Conservation (phyloP, 768 basidiomycete species). For the Lactarius hengduanensis region DNA sequence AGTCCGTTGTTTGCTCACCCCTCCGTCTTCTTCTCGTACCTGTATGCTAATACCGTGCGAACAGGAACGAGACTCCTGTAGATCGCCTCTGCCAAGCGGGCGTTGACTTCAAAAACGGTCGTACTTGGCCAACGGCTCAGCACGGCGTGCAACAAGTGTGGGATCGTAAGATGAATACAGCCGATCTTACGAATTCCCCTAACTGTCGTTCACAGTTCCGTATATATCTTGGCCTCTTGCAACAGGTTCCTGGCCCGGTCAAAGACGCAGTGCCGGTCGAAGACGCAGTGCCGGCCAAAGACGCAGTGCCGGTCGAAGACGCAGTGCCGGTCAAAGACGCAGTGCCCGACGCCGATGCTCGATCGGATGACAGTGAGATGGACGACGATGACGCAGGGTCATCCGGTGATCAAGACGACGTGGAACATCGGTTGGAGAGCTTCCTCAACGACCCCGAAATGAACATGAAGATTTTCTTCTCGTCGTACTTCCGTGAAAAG, state of each 20-base stretch:
- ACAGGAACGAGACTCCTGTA: constrained; percentile 44
- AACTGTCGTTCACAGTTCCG: constrained; percentile 48
- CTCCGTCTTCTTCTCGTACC: neutral
- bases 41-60: neutral
- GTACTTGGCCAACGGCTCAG: constrained; percentile 41
- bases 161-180: constrained; percentile 50
- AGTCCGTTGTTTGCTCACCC: constrained; percentile 47
- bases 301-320: too few species aligned
- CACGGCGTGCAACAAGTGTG: constrained; percentile 46
- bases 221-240: constrained; percentile 54
- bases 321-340: constrained; percentile 3
- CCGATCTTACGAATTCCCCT: neutral
- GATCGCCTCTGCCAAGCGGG: constrained; percentile 63
- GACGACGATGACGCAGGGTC: constrained; percentile 39
- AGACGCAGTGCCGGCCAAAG: too few species aligned
- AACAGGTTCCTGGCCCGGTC: constrained; percentile 27
- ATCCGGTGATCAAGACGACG: constrained; percentile 18
- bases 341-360: constrained; percentile 28
- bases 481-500: constrained; percentile 63
- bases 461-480: constrained; percentile 62
- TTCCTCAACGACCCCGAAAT: constrained; percentile 66
- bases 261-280: constrained; percentile 25
- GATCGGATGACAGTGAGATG: constrained; percentile 25
- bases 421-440: constrained; percentile 36
- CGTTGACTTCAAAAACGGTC: constrained; percentile 49